Evolutionary conservation across 2,329 filamentous ascomycete species (phyloP), one percentile per base, ranked within the genome.

Genomic region (Beauveria australis): DNA sequence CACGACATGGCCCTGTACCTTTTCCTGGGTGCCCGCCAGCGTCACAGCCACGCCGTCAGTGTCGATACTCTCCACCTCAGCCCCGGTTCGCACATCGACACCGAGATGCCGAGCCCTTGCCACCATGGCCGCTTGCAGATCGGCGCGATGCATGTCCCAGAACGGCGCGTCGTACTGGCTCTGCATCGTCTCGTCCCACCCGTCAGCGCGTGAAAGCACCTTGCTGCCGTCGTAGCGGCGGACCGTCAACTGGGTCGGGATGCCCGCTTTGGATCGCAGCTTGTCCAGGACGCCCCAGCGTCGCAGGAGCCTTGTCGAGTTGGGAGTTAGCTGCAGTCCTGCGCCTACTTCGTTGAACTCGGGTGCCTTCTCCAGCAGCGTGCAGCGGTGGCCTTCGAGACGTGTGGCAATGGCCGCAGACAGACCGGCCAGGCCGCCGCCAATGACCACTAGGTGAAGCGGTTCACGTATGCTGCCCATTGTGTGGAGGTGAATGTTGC

Each of bases 91-190:
- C 24, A 87, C 73, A 10, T 67, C 68, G 1, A 83, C 81, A 0
- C 83, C 83, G 0, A 87, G 72, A 24, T 81, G 74, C 60, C 72
- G 70, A 1, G 84, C 84, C 40, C 79, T 73, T 5, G 76, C 72
- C 19, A 76, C 78, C 2, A 88, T 72, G 0, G 80, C 77, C 8
- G 76, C 73, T 63, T 87, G 84, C 19, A 87, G 71, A 66, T 88
- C 85, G 2, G 82, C 82, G 2, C 85, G 79, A 68, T 88, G 85
- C n/a, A 86, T 68, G 57, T 85, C 81, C 44, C 80, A 72, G 64
- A 85, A 86, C 0, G 84, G 84, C 0, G 81, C 79, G 14, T 73
- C 73, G 64, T 87, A 87, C 63, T 79, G 81, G 3, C 69, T 67
- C 7, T 77, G 75, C 60, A 85, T 83, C 24, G 81, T 79, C 24